Evolutionary conservation across 1,139 yeast species (phyloP).

Genomic region (Dujonia santamariae): DNA sequence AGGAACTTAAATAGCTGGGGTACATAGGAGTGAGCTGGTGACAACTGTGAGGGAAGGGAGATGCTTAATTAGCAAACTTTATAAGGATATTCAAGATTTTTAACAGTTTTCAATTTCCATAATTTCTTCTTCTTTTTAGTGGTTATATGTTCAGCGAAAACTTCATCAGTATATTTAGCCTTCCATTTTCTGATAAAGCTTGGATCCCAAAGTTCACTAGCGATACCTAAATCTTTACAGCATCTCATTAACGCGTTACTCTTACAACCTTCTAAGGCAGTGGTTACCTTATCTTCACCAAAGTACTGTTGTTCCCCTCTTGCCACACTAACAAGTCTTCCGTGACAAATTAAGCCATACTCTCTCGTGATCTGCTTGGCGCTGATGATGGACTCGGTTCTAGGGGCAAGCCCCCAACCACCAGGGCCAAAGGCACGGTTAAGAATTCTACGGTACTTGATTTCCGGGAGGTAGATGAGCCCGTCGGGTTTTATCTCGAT

Average conservation of each 20-base stretch:
- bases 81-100: constrained; percentile 77
- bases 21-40: too few species aligned
- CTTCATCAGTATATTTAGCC: constrained; percentile 70
- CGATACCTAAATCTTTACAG: constrained; percentile 94
- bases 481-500: constrained; percentile 97
- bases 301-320: constrained; percentile 96
- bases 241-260: constrained; percentile 97
- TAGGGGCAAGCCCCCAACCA: constrained; percentile 97
- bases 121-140: constrained; percentile 83
- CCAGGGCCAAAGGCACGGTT: constrained; percentile 97
- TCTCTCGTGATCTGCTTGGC: constrained; percentile 70
- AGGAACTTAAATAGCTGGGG: too few species aligned
- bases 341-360: constrained; percentile 83
- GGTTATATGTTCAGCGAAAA: constrained; percentile 79
- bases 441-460: constrained; percentile 84
- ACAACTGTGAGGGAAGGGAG: too few species aligned
- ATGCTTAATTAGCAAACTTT: constrained; percentile 38
- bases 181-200: constrained; percentile 80
- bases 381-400: constrained; percentile 80
- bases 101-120: constrained; percentile 82
- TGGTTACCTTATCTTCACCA: constrained; percentile 79
- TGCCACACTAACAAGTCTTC: constrained; percentile 86
- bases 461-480: constrained; percentile 84
- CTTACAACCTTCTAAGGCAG: constrained; percentile 97
- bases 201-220: constrained; percentile 98